These are phyloP conservation scores for Pueraria montana DNA, from an alignment of 306 rosid genomes.

Conservation along the genomic window DNA sequence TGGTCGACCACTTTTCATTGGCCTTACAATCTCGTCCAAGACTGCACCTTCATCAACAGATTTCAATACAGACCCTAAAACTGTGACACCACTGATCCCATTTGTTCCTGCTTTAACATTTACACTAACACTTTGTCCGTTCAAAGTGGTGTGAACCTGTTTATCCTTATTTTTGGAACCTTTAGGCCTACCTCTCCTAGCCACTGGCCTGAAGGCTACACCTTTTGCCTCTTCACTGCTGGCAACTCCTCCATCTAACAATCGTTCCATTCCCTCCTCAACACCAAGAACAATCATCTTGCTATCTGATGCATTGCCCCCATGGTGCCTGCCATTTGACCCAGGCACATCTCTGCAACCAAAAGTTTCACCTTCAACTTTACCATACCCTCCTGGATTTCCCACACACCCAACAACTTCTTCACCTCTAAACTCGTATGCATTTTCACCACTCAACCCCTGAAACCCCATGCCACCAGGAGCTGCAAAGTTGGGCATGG, in stretches of 20 bases:
- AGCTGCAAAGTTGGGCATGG: constrained; percentile 12
- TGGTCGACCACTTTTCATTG: constrained; percentile 44
- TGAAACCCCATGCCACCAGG: constrained; percentile 32
- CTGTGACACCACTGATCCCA: background rate
- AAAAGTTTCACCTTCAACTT: constrained; percentile 30
- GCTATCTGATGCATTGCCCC: background rate
- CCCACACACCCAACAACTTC: background rate
- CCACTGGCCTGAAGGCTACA: no score
- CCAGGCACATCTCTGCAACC: constrained; percentile 25
- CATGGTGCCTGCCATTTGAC: constrained; percentile 32
- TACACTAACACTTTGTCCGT: constrained; percentile 12
- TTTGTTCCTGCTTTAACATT: constrained; percentile 21
- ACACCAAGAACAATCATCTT: constrained; percentile 32
- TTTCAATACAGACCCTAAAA: constrained; percentile 36
- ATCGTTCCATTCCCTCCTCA: background rate
- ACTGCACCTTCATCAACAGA: constrained; percentile 40
- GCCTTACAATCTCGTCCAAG: constrained; percentile 32
- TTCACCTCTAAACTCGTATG: constrained; percentile 34
- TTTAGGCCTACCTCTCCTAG: constrained; percentile 29
- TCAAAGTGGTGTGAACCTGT: constrained; percentile 9
- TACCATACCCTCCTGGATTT: constrained; percentile 28
- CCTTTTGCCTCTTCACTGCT: constrained; percentile 28
- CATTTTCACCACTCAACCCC: constrained; percentile 45
- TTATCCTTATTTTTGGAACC: constrained; percentile 49
- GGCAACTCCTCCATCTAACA: background rate